Conservation (phyloP, 78 protist species). For the Chrysochromulina parva region DNA sequence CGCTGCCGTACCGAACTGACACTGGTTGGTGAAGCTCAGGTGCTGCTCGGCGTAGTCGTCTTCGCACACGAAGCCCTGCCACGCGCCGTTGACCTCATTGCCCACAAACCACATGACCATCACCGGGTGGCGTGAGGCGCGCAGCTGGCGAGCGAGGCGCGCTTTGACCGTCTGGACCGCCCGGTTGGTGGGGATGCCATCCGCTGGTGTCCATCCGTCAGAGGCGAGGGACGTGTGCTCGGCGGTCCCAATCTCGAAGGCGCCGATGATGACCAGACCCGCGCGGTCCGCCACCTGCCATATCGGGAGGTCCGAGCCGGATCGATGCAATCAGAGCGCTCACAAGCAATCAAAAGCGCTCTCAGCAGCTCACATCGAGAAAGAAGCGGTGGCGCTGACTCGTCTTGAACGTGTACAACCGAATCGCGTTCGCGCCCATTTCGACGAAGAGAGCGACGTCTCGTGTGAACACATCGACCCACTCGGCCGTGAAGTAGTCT, state of each 20-base stretch:
- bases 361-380: too few relatives aligned
- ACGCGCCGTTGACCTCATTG: background rate
- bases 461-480: background rate
- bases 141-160: background rate
- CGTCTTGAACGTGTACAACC: background rate
- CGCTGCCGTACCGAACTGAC: too few relatives aligned
- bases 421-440: background rate
- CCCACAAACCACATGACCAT: background rate
- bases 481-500: too few relatives aligned
- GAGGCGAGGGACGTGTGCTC: background rate
- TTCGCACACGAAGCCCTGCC: too few relatives aligned
- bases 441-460: background rate
- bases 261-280: background rate
- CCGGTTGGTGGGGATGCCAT: background rate
- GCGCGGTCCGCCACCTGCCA: too few relatives aligned
- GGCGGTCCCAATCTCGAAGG: background rate
- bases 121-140: background rate
- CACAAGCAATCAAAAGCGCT: too few relatives aligned
- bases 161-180: background rate
- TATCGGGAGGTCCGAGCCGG: background rate
- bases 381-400: background rate
- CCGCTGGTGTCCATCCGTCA: too few relatives aligned
- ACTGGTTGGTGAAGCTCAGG: too few relatives aligned
- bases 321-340: too few relatives aligned
- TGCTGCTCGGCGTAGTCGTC: too few relatives aligned